A percentile compares a stretch with the other conserved stretches of the same genome.
Evolutionary conservation across 2,329 filamentous ascomycete genomes (phyloP).

Genomic region (Beauveria rudraprayagi): DNA sequence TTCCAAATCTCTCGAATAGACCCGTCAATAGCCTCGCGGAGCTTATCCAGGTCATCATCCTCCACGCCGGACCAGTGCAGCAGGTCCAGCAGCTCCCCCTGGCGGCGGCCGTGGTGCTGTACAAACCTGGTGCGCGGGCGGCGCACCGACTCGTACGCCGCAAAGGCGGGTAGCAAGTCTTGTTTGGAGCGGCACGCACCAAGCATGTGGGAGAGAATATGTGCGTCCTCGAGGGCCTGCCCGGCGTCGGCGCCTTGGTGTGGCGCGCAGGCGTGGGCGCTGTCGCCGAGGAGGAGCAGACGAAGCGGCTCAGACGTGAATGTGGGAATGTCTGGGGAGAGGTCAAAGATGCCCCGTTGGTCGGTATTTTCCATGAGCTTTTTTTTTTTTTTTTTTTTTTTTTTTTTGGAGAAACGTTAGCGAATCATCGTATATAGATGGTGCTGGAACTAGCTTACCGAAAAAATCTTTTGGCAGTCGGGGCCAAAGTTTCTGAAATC

Average conservation of each 20-base stretch:
- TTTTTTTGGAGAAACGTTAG: not conserved
- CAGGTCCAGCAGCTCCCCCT: slow-evolving; percentile 11
- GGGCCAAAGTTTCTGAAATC: slow-evolving; percentile 10
- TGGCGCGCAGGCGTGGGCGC: slow-evolving; percentile 13
- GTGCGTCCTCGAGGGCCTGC: slow-evolving; percentile 12
- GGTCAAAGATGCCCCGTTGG: slow-evolving; percentile 10
- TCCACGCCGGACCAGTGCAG: slow-evolving; percentile 2
- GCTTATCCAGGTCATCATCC: slow-evolving; percentile 5
- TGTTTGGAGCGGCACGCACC: not conserved
- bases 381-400: too few species aligned
- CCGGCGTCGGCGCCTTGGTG: slow-evolving; percentile 12
- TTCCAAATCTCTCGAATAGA: slow-evolving; percentile 8
- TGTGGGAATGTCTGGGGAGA: slow-evolving; percentile 8
- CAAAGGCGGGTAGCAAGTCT: slow-evolving; percentile 5
- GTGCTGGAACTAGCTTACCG: not conserved
- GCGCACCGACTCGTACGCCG: slow-evolving; percentile 8
- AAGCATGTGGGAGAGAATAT: slow-evolving; percentile 10
- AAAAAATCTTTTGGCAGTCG: slow-evolving; percentile 10
- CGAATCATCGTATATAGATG: not conserved
- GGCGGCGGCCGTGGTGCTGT: slow-evolving; percentile 8
- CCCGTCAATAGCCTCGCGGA: not conserved
- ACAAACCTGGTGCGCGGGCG: slow-evolving; percentile 9
- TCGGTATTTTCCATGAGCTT: slow-evolving; percentile 12
- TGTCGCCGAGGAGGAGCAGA: slow-evolving; percentile 12
- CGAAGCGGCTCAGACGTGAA: slow-evolving; percentile 5